Base-by-base conservation (phyloP, 2,329 filamentous ascomycete genomes). In the Leptodontidium sp. region DNA sequence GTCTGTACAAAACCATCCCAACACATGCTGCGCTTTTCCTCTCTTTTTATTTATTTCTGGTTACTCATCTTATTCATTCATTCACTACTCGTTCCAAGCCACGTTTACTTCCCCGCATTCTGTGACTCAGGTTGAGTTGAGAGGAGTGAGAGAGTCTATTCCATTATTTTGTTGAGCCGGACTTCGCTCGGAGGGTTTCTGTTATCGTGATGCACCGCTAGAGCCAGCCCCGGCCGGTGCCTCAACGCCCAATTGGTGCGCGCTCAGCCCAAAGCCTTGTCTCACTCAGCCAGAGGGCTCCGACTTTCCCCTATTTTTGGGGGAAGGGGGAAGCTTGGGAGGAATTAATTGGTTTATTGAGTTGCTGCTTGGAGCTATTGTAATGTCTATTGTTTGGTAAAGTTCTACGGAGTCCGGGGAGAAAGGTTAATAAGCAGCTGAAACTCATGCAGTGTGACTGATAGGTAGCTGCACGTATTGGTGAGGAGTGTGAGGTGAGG, bases 391-490 rank as follows among this genome's bases (percentile, higher is more conserved):
- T 21, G 15, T 47, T 26, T 32, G 29, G 29, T 32, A 32, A 32
- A 11, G 21, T 4, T 38, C 9, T 40, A 40, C n/a, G 17, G 32
- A 58, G 6, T 58, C 32, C 55, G 55, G 35, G 35, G 32, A 14
- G 55, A 58, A n/a, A 58, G 15, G 17, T 43, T 38, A 58, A 24
- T 58, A 58, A 57, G 29, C 32, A 9, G 32, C 32, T 17, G 35
- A 40, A 40, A 40, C 12, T n/a, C 9, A 58, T 58, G 55, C 55
- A 58, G 55, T 24, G 55, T 57, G 53, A 14, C 55, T 35, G n/a
- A 40, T 14, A n/a, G 35, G n/a, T 52, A 17, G 29, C 29, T 32
- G 29, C 29, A 32, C 29, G 29, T 3, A 32, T 32, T 32, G 29
- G 29, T 32, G 3, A 17, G 32, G 21, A 14, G 55, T 9, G 35